Base-by-base conservation (phyloP, 441 rosid species). In the Erodium chrysanthum region DNA sequence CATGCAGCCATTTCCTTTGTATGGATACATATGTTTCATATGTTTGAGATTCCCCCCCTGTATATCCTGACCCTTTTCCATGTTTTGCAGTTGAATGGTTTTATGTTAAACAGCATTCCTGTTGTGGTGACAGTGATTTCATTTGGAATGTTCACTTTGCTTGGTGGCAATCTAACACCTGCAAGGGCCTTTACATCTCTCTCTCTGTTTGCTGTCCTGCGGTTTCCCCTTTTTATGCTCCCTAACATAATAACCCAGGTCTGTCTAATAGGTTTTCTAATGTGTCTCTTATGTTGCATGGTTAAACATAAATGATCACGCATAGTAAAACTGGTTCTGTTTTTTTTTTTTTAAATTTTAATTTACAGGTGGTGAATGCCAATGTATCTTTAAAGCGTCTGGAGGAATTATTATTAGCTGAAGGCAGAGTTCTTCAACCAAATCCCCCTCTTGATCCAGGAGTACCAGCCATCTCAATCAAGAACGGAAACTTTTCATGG, bases 121-220 rank as follows among this genome's bases (percentile, higher is more conserved):
- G 97, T 96, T 68, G 64, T 88, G 77, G 98, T 92, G 77, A 90
- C 98, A 68, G 97, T 90, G 76, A 71, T 85, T 69, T 90, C 99
- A 68, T 96, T 96, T 80, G 97, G 97, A 56, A 71, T 90, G 84
- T 96, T 85, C 85, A 88, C 99, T 71, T 74, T 96, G 80, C 97
- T 96, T 74, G 99, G 99, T 68, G 99, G 99, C 72, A 83, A 92
- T 83, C 84, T 92, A 79, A 92, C 99, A 78, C 99, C 99, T 78
- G 89, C 99, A 40, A 85, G 93, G 85, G 99, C 99, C 78, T 96
- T 96, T 80, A 96, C 98, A 48, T 81, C 98, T 42, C 89, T 96
- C 63, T 92, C 99, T 68, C 85, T 96, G 73, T 95, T 95, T 78
- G 78, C 97, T 17, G 99, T 96, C 68, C 95, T 96, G 77, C 97